Conservation (phyloP, 1,284 basidiomycete species). For the Boletus sp. region DNA sequence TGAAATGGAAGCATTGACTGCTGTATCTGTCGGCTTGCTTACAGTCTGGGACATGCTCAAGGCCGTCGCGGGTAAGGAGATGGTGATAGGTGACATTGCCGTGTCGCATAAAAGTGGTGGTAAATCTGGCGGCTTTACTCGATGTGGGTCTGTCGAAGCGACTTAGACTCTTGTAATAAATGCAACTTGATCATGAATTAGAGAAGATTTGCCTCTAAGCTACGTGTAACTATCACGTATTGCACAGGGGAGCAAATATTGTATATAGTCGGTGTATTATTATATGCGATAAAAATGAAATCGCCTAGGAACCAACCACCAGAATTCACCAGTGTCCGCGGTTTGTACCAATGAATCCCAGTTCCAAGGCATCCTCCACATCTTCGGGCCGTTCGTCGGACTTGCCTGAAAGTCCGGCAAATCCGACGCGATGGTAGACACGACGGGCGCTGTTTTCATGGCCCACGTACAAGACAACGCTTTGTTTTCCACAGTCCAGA, state of each 20-base stretch:
- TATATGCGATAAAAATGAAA: background rate
- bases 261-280: background rate
- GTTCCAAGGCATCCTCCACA: conserved; percentile 48
- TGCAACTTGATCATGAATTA: background rate
- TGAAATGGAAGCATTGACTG: conserved; percentile 92
- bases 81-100: conserved; percentile 67
- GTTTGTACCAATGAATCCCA: conserved; percentile 43
- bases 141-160: conserved; percentile 6
- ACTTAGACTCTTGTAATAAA: background rate
- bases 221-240: background rate
- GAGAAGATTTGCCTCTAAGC: background rate
- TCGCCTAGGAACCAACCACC: background rate
- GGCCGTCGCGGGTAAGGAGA: conserved; percentile 79
- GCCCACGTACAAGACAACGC: conserved; percentile 51
- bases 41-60: conserved; percentile 94
- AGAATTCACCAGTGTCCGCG: conserved; percentile 27
- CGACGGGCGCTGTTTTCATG: conserved; percentile 44
- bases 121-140: conserved; percentile 62
- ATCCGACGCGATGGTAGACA: conserved; percentile 51
- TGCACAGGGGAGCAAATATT: background rate
- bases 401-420: conserved; percentile 37
- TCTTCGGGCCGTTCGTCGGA: conserved; percentile 23
- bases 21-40: conserved; percentile 72
- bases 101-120: conserved; percentile 74
- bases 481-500: conserved; percentile 34